These are phyloP conservation scores for Isatis lusitanica DNA, from an alignment of 441 rosid species.

Conservation along the genomic window DNA sequence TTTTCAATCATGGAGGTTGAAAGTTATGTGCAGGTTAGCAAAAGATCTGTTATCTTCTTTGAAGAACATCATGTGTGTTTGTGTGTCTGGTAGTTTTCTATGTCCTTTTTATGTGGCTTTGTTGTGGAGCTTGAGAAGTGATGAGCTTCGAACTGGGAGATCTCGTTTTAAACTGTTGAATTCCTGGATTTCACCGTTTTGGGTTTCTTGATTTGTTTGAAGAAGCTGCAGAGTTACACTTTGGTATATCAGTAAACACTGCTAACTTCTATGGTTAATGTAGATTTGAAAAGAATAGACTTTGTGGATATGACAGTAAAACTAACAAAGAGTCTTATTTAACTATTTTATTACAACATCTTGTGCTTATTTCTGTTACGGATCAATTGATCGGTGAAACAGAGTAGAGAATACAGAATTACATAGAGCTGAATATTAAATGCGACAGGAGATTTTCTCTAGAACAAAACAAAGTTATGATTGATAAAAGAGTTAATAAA, in stretches of 20 bases:
- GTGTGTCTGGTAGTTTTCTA: background rate
- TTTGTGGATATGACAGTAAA: background rate
- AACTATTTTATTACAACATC: no score
- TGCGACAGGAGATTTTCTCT: background rate
- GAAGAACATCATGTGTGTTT: background rate
- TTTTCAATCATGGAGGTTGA: background rate
- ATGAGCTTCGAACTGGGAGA: background rate
- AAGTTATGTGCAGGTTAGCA: slow-evolving; percentile 19
- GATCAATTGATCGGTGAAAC: no score
- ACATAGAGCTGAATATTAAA: background rate
- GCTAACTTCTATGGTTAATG: background rate
- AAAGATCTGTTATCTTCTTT: background rate
- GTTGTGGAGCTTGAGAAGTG: slow-evolving; percentile 12
- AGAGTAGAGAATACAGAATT: background rate
- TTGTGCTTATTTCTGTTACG: no score
- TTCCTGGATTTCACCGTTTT: background rate
- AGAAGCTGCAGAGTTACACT: background rate
- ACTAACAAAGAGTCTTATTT: no score
- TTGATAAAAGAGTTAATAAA: background rate
- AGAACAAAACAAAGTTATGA: background rate
- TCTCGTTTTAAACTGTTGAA: background rate
- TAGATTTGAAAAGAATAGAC: background rate
- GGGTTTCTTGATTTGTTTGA: background rate
- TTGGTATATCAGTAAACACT: background rate
- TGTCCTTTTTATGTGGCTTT: slow-evolving; percentile 1